These are phyloP conservation scores for Xylaria flabelliformis DNA, from an alignment of 495 filamentous ascomycete genomes.

Conservation along the genomic window DNA sequence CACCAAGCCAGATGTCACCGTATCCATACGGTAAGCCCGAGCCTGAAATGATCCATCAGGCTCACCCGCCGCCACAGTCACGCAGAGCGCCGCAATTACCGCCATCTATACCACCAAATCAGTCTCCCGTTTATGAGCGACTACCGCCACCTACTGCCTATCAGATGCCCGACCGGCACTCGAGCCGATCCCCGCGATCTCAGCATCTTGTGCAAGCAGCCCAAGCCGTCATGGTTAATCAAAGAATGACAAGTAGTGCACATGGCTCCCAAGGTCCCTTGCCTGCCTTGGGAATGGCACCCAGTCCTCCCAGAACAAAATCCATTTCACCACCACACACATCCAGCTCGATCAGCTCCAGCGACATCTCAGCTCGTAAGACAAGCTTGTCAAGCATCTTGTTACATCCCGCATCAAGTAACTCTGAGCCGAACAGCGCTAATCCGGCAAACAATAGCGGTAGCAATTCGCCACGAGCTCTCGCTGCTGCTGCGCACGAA, in stretches of 20 bases:
- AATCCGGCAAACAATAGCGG: conserved; percentile 46
- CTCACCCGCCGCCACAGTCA: conserved; percentile 33
- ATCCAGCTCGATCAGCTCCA: conserved; percentile 32
- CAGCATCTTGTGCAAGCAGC: conserved; percentile 44
- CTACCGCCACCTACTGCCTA: conserved; percentile 31
- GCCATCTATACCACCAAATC: conserved; percentile 30
- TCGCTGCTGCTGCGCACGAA: conserved; percentile 35
- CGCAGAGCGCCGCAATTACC: conserved; percentile 37
- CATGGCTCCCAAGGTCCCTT: conserved; percentile 42
- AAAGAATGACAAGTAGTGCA: conserved; percentile 34
- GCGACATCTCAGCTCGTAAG: conserved; percentile 37
- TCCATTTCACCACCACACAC: conserved; percentile 46
- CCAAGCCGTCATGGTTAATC: conserved; percentile 47
- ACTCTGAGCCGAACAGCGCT: conserved; percentile 50
- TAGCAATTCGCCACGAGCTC: conserved; percentile 43
- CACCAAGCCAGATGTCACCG: conserved; percentile 53
- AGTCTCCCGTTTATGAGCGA: conserved; percentile 30
- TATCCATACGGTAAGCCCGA: conserved; percentile 32
- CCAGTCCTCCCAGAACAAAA: conserved; percentile 39
- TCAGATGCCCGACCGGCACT: conserved; percentile 21
- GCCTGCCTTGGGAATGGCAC: conserved; percentile 34
- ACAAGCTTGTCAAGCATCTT: conserved; percentile 46
- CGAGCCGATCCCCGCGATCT: conserved; percentile 45
- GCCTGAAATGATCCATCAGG: conserved; percentile 32
- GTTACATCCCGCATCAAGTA: conserved; percentile 43